Conservation (phyloP, 2,329 filamentous ascomycete species). For the Scedosporium dehoogii region DNA sequence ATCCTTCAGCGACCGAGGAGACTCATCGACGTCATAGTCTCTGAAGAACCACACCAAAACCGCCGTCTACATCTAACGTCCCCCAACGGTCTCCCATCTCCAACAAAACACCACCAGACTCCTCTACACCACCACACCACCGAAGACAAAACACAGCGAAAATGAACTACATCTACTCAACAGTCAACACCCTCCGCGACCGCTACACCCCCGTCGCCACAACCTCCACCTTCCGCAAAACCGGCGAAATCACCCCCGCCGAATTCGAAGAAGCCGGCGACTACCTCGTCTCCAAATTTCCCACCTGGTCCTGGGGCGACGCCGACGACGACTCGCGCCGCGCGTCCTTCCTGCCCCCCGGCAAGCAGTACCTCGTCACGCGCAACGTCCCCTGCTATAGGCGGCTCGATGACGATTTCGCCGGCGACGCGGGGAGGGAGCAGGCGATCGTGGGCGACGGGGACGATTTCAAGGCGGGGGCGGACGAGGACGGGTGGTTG, state of each 20-base stretch:
- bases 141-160: slow-evolving; percentile 12
- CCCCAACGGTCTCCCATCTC: no score
- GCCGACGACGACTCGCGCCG: slow-evolving; percentile 73
- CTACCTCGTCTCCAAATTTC: slow-evolving; percentile 98
- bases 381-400: slow-evolving; percentile 90
- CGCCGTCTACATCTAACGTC: no score
- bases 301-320: slow-evolving; percentile 93
- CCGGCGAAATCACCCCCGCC: slow-evolving; percentile 92
- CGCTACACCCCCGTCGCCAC: slow-evolving; percentile 81
- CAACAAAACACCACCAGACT: neutral
- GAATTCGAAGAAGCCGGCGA: slow-evolving; percentile 94
- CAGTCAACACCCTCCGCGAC: slow-evolving; percentile 85
- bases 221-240: slow-evolving; percentile 86
- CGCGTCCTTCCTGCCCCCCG: slow-evolving; percentile 69
- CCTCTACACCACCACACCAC: neutral
- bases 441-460: slow-evolving; percentile 79
- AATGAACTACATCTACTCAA: slow-evolving; percentile 91
- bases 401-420: slow-evolving; percentile 86
- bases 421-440: slow-evolving; percentile 75
- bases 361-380: slow-evolving; percentile 93
- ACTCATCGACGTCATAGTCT: neutral
- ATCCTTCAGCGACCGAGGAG: no score
- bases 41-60: no score
- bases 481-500: slow-evolving; percentile 80
- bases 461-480: slow-evolving; percentile 41